Percentiles rank a stretch among this genome's conserved stretches.
Conservation (phyloP, 164 flowering plant species). For the Paratinospora sagittata region DNA sequence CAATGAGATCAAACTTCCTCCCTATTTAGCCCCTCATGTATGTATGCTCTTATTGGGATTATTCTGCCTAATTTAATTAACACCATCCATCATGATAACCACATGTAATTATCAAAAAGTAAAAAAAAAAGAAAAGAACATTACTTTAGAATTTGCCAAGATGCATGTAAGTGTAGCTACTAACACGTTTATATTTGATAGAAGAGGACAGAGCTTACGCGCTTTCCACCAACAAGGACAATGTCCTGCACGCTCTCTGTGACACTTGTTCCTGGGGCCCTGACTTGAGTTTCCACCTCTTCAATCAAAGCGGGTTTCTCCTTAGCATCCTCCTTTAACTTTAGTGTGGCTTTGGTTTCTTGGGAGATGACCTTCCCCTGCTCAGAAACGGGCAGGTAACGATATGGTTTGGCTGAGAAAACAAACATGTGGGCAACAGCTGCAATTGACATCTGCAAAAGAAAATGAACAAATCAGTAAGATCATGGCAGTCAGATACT, state of each 20-base stretch:
- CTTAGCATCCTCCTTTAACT: slow-evolving; percentile 38
- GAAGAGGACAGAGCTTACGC: slow-evolving; percentile 28
- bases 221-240: slow-evolving; percentile 58
- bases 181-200: not conserved
- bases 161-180: not conserved
- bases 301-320: slow-evolving; percentile 46
- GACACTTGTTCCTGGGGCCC: slow-evolving; percentile 79
- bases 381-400: slow-evolving; percentile 34
- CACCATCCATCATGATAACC: too few species aligned
- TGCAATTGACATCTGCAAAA: slow-evolving; percentile 77
- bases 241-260: slow-evolving; percentile 78
- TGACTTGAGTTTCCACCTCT: slow-evolving; percentile 43
- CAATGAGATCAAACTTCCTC: too few species aligned
- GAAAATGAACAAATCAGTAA: slow-evolving; percentile 2
- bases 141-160: not conserved
- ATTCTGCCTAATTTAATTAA: too few species aligned
- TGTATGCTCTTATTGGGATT: too few species aligned
- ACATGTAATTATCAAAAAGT: too few species aligned
- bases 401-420: slow-evolving; percentile 68
- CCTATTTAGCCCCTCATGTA: too few species aligned
- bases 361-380: slow-evolving; percentile 38
- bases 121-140: slow-evolving; percentile 6
- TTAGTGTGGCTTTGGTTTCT: slow-evolving; percentile 32
- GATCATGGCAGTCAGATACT: slow-evolving; percentile 1
- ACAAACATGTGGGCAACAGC: slow-evolving; percentile 79